Conservation (phyloP, 2,329 filamentous ascomycete species). For the Hansfordia pulvinata region DNA sequence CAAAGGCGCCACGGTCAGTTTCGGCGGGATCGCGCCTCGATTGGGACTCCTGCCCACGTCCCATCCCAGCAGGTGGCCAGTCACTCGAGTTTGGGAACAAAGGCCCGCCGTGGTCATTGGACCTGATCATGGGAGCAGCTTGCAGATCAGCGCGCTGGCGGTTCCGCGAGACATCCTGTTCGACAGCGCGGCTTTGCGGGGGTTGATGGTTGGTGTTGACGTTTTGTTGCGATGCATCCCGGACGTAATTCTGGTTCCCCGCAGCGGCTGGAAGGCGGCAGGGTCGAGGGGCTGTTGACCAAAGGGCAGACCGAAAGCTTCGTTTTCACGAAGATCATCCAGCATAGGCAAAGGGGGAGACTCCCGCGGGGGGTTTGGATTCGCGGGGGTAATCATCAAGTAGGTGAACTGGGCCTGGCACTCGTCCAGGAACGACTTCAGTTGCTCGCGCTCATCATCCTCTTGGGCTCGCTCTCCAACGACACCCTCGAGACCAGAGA, state of each 20-base stretch:
- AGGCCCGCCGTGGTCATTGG: constrained; percentile 31
- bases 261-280: constrained; percentile 17
- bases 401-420: constrained; percentile 55
- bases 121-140: constrained; percentile 36
- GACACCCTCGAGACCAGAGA: constrained; percentile 28
- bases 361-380: constrained; percentile 51
- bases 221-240: constrained; percentile 39
- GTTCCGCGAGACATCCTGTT: too few relatives aligned
- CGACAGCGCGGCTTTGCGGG: too few relatives aligned
- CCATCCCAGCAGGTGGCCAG: constrained; percentile 14
- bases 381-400: constrained; percentile 53
- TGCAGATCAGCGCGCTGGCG: constrained; percentile 26
- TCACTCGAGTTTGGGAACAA: constrained; percentile 20
- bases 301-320: constrained; percentile 29
- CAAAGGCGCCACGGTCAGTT: too few relatives aligned
- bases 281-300: constrained; percentile 27
- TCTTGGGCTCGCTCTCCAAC: constrained; percentile 14
- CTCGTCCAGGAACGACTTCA: constrained; percentile 49
- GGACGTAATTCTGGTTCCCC: constrained; percentile 40
- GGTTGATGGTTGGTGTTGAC: too few relatives aligned
- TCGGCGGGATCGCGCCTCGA: too few relatives aligned
- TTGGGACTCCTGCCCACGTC: too few relatives aligned
- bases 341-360: constrained; percentile 43
- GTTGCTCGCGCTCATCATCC: constrained; percentile 30
- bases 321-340: constrained; percentile 44